Percentiles rank a stretch among this genome's conserved stretches.
phyloP scores from a whole-genome alignment of 2,329 filamentous ascomycete genomes.

The Orbilia brochopaga region DNA sequence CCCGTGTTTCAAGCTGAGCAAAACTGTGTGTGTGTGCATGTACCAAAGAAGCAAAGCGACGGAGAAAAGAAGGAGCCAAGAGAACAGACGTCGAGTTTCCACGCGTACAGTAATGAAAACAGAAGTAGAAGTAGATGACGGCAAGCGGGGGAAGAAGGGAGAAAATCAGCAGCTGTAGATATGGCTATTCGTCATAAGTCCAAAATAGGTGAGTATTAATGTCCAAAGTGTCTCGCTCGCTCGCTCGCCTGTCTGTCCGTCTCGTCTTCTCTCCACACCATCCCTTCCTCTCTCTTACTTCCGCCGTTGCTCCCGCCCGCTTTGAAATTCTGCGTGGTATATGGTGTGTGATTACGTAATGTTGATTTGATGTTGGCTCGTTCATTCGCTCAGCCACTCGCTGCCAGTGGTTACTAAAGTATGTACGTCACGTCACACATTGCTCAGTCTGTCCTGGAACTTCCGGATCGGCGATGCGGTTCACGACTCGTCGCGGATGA shows the following conservation, averaged over 20 bases:
- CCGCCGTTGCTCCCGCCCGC: neutral
- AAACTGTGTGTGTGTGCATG: neutral
- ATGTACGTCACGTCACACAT: constrained; percentile 10
- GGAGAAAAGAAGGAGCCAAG: neutral
- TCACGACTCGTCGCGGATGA: constrained; percentile 67
- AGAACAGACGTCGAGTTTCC: neutral
- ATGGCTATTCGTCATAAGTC: neutral
- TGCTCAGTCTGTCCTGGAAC: constrained; percentile 45
- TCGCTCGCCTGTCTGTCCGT: neutral
- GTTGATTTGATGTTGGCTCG: neutral
- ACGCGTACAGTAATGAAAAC: neutral
- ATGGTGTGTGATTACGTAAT: neutral
- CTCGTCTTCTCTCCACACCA: neutral
- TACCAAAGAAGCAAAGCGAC: neutral
- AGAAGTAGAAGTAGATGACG: neutral
- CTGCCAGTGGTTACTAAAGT: too few relatives aligned
- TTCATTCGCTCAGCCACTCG: neutral
- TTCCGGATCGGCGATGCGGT: constrained; percentile 50
- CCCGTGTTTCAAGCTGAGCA: neutral
- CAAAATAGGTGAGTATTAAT: constrained; percentile 1
- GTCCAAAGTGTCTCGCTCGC: neutral
- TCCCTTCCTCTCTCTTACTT: neutral
- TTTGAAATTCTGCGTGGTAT: neutral
- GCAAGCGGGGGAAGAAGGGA: too few relatives aligned
- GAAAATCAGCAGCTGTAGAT: too few relatives aligned